phyloP scores from a whole-genome alignment of 495 filamentous ascomycete species.

The Penicillium cataractarum region DNA sequence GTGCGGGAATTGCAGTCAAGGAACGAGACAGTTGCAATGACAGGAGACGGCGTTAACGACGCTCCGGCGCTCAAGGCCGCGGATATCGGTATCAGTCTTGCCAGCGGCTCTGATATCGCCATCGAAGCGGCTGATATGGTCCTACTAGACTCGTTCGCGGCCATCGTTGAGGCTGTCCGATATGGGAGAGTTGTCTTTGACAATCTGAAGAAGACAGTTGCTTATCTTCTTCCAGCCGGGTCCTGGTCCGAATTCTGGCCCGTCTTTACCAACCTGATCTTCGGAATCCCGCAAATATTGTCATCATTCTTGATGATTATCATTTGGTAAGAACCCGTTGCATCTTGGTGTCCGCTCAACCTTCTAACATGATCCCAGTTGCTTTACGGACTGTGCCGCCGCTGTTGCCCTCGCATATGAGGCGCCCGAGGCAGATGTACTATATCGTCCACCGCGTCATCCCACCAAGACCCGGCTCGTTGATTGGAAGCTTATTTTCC shows the following conservation, averaged over 20 bases:
- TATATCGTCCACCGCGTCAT: constrained; percentile 62
- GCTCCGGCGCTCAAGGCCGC: constrained; percentile 56
- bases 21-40: constrained; percentile 53
- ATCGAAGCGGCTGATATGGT: constrained; percentile 75
- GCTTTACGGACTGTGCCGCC: constrained; percentile 61
- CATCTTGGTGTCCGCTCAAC: neutral
- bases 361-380: constrained; percentile 34
- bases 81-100: constrained; percentile 20
- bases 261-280: constrained; percentile 66
- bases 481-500: constrained; percentile 63
- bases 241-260: constrained; percentile 72
- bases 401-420: constrained; percentile 70
- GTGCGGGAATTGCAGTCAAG: constrained; percentile 64
- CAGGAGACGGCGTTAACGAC: constrained; percentile 64
- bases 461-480: constrained; percentile 64
- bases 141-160: constrained; percentile 65
- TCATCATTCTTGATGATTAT: constrained; percentile 72
- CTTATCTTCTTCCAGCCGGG: constrained; percentile 63
- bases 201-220: constrained; percentile 60
- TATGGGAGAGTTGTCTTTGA: constrained; percentile 53
- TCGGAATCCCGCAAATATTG: constrained; percentile 69
- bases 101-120: constrained; percentile 59
- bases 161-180: constrained; percentile 68
- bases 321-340: constrained; percentile 57
- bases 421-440: constrained; percentile 59